Evolutionary conservation across 2,329 filamentous ascomycete genomes (phyloP), one percentile per base, ranked within the genome.

Genomic region (Mycosphaerella arachidis): DNA sequence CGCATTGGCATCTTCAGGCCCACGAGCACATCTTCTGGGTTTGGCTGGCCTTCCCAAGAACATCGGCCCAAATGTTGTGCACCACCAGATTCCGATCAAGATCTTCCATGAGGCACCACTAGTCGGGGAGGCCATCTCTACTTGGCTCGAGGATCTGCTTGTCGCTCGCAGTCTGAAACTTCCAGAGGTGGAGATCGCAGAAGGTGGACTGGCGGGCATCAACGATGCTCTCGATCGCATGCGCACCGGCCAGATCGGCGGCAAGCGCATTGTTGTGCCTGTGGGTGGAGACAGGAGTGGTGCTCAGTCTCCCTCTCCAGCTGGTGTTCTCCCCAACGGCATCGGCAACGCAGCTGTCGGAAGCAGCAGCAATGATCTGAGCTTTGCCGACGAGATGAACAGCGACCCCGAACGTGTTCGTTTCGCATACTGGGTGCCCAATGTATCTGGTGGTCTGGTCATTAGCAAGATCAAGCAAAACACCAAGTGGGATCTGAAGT

Each of bases 31-130:
- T 72, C 76, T 92, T 0, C 80, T 91, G 0, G 88, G 88, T 0
- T 67, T 92, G 48, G 85, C 84, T 0, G 88, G 88, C 0, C 65
- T 90, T 3, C 89, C 89, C 0, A 90, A 89, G 68, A 76, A 75
- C 4, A 72, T 74, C 1, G 72, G 73, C 0, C 74, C 76, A 0
- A 79, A 79, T 0, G 77, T 85, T 0, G 71, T 77, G 6, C 81
- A 85, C 58, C 88, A 91, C 68, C 84, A 79, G 0, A 86, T 92
- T 0, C 89, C 89, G 0, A 89, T 92, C 62, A 92, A 92, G 72
- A 68, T 90, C 4, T 92, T 90, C 68, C 89, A 92, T 68, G 85
- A 88, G 59, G 80, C 86, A 0, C 82, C 84, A 0, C 78, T 78
- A 1, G 77, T 91, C 0, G 89, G 89, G 0, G 82, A 86, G 63